Evolutionary conservation across 2,329 filamentous ascomycete species (phyloP).

Genomic region (Ceratocystis huliohia): DNA sequence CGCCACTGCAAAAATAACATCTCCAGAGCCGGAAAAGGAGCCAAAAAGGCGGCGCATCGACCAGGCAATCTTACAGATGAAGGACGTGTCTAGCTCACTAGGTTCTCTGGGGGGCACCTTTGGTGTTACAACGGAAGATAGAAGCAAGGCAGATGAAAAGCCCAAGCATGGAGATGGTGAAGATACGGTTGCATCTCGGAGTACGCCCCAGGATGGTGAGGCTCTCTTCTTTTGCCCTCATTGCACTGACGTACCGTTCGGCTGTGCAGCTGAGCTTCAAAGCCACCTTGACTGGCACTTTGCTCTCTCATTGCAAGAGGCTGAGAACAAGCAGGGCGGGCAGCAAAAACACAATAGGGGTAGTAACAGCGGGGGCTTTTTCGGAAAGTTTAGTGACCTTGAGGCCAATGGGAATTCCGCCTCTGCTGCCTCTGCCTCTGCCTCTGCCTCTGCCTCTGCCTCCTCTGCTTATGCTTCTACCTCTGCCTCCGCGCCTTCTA

Average conservation of each 20-base stretch:
- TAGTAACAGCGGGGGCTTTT: background rate
- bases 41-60: conserved; percentile 10
- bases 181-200: background rate
- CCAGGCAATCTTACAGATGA: background rate
- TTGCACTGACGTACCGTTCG: conserved; percentile 15
- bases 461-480: background rate
- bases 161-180: background rate
- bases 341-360: background rate
- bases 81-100: background rate
- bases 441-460: background rate
- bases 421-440: background rate
- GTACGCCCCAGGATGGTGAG: background rate
- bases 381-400: background rate
- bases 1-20: too few species aligned
- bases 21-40: background rate
- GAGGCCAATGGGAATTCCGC: background rate
- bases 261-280: conserved; percentile 43
- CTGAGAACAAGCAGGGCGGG: conserved; percentile 29
- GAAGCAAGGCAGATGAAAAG: background rate
- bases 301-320: conserved; percentile 67
- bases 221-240: conserved; percentile 16
- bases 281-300: conserved; percentile 93
- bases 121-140: background rate
- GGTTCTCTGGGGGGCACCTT: too few species aligned
- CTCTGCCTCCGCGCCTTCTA: background rate